These are phyloP conservation scores for Madurella fahalii DNA, from an alignment of 2,329 filamentous ascomycete genomes.

Conservation along the genomic window DNA sequence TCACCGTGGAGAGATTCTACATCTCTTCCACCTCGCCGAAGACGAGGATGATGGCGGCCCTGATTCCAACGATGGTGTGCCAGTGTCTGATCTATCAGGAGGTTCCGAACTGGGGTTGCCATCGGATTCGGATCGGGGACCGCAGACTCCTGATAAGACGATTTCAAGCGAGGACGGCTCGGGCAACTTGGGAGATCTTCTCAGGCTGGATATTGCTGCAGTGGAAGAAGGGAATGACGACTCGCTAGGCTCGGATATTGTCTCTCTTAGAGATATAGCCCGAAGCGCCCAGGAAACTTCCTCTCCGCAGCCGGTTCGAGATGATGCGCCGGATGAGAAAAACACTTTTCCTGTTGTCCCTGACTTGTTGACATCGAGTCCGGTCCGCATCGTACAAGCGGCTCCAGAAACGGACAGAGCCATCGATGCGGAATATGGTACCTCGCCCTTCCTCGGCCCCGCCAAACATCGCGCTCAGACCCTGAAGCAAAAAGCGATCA, in stretches of 20 bases:
- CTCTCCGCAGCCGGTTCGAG: neutral
- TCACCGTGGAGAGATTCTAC: slow-evolving; percentile 32
- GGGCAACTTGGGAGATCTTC: neutral
- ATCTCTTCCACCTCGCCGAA: slow-evolving; percentile 27
- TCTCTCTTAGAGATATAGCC: neutral
- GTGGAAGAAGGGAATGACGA: neutral
- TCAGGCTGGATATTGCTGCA: neutral
- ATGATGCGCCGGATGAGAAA: neutral
- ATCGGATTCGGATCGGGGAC: neutral
- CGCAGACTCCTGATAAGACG: neutral
- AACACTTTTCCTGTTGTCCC: no score
- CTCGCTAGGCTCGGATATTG: neutral
- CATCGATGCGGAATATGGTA: neutral
- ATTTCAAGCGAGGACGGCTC: neutral
- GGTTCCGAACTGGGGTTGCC: neutral
- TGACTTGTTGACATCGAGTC: neutral
- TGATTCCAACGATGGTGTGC: neutral
- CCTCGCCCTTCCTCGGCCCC: neutral
- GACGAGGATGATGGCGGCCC: slow-evolving; percentile 8
- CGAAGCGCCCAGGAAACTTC: neutral
- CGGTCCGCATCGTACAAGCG: neutral
- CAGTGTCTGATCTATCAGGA: neutral
- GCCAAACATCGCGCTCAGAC: neutral
- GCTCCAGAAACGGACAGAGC: neutral
- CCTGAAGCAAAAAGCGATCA: neutral